Evolutionary conservation across 495 filamentous ascomycete species (phyloP).

Genomic region (Daldinia childiae): DNA sequence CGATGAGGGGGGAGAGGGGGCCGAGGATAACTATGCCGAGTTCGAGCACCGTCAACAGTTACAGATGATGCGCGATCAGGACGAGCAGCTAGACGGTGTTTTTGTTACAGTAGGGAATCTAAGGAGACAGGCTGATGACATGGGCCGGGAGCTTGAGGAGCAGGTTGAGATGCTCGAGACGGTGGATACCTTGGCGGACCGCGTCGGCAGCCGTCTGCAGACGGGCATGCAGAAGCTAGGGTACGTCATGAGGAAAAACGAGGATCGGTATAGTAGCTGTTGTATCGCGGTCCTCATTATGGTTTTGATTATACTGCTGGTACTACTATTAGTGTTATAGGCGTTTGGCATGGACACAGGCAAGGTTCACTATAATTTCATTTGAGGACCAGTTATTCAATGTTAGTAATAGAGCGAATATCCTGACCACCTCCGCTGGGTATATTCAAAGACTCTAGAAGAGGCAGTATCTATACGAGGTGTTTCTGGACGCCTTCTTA

Average conservation of each 20-base stretch:
- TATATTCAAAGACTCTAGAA: slow-evolving; percentile 32
- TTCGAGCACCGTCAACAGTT: slow-evolving; percentile 93
- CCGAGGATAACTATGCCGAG: slow-evolving; percentile 73
- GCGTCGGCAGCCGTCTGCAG: slow-evolving; percentile 85
- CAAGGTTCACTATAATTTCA: slow-evolving; percentile 23
- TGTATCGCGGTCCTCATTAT: slow-evolving; percentile 89
- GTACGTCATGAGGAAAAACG: slow-evolving; percentile 87
- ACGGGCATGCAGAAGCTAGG: slow-evolving; percentile 86
- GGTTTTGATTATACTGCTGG: slow-evolving; percentile 83
- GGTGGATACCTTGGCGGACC: slow-evolving; percentile 82
- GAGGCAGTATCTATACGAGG: slow-evolving; percentile 17
- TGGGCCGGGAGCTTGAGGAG: slow-evolving; percentile 95
- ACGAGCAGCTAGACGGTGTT: slow-evolving; percentile 90
- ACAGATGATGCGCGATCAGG: slow-evolving; percentile 94
- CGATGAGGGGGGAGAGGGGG: slow-evolving; percentile 54
- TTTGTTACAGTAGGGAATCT: slow-evolving; percentile 92
- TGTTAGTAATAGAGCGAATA: slow-evolving; percentile 26
- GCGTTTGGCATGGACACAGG: slow-evolving; percentile 11
- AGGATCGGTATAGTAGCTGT: slow-evolving; percentile 90
- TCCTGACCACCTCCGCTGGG: slow-evolving; percentile 20
- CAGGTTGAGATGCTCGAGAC: slow-evolving; percentile 83
- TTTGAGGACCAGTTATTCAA: neutral
- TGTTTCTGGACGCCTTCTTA: slow-evolving; percentile 33
- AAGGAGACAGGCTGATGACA: slow-evolving; percentile 87
- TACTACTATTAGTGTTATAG: slow-evolving; percentile 70